Evolutionary conservation across 768 basidiomycete species (phyloP).

Genomic region (Lactarius psammicola): DNA sequence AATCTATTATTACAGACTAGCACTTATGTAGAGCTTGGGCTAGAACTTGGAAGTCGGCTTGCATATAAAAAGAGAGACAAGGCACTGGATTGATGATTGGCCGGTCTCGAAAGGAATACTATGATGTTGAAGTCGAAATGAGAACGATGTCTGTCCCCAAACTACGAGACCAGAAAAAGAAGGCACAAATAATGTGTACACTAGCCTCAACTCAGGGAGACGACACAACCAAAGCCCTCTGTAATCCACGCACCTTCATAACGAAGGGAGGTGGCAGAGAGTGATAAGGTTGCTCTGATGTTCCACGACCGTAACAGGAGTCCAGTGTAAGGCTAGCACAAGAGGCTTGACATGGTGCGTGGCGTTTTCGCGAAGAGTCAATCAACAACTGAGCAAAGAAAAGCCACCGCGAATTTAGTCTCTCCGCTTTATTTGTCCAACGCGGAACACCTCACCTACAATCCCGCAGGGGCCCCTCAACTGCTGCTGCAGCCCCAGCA

Average conservation of each 20-base stretch:
- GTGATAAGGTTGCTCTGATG: slow-evolving; percentile 41
- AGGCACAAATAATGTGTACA: slow-evolving; percentile 32
- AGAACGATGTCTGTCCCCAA: slow-evolving; percentile 56
- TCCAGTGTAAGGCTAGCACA: slow-evolving; percentile 43
- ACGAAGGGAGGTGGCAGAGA: slow-evolving; percentile 53
- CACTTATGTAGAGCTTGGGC: no score
- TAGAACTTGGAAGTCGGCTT: no score
- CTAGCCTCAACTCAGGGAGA: slow-evolving; percentile 62
- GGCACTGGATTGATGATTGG: neutral
- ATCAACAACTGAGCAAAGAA: neutral
- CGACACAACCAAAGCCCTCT: slow-evolving; percentile 43
- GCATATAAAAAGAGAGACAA: neutral
- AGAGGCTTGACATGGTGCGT: slow-evolving; percentile 67
- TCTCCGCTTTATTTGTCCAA: slow-evolving; percentile 18
- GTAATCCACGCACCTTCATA: slow-evolving; percentile 52
- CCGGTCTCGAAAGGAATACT: neutral
- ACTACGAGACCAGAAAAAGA: slow-evolving; percentile 54
- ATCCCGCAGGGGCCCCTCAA: slow-evolving; percentile 60
- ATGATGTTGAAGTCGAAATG: slow-evolving; percentile 16
- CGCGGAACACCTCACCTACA: no score
- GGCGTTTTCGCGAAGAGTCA: slow-evolving; percentile 33
- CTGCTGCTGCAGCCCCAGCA: slow-evolving; percentile 57
- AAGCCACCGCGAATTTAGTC: neutral
- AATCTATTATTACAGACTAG: no score
- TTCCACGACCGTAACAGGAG: slow-evolving; percentile 78